These are phyloP conservation scores for Talaromyces pinophilus DNA, from an alignment of 2,329 filamentous ascomycete species.

Conservation along the genomic window DNA sequence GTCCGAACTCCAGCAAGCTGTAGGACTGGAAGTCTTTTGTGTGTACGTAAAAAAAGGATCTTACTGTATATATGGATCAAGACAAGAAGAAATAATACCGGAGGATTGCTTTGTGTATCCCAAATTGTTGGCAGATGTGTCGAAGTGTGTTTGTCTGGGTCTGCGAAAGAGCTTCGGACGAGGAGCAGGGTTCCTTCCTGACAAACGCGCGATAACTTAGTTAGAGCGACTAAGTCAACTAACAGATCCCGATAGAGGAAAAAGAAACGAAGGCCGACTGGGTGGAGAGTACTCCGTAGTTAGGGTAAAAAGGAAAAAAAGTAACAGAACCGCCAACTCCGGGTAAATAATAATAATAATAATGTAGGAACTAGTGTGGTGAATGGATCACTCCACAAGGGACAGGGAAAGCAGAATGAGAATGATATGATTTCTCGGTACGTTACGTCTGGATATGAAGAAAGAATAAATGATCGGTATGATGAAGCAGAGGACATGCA, in stretches of 20 bases:
- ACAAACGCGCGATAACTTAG: conserved; percentile 10
- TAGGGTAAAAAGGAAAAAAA: background rate
- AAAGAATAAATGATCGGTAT: conserved; percentile 3
- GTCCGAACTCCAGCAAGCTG: conserved; percentile 3
- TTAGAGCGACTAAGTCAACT: background rate
- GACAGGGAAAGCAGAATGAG: background rate
- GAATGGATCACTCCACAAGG: background rate
- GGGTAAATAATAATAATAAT: background rate
- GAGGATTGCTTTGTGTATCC: background rate
- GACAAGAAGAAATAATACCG: conserved; percentile 2
- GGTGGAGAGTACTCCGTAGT: background rate
- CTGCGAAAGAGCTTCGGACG: conserved; percentile 8
- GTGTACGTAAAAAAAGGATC: background rate
- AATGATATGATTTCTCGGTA: background rate
- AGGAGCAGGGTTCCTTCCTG: conserved; percentile 7
- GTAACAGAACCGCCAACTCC: conserved; percentile 7
- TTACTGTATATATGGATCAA: conserved; percentile 6
- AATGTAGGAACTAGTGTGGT: background rate
- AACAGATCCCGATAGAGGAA: conserved; percentile 1
- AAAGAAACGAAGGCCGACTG: conserved; percentile 11
- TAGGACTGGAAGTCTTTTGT: background rate
- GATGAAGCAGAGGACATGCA: background rate
- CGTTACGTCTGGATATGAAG: background rate
- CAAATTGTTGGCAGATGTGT: conserved; percentile 1
- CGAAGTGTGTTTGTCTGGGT: conserved; percentile 6